These are phyloP conservation scores for Peribolospora kevripleyi DNA, from an alignment of 768 basidiomycete species.

Conservation along the genomic window DNA sequence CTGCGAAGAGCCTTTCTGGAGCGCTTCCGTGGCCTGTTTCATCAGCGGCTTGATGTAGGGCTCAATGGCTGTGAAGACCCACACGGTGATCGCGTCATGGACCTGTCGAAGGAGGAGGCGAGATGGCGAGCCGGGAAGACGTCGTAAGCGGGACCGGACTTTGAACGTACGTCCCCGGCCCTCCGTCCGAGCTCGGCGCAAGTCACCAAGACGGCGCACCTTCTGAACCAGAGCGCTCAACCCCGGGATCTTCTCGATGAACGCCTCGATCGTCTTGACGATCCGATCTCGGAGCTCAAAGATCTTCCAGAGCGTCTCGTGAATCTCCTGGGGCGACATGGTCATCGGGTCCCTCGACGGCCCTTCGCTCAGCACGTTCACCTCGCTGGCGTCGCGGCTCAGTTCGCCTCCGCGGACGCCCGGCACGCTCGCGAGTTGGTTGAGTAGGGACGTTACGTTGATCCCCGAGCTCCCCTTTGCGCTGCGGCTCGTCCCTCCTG, in stretches of 20 bases:
- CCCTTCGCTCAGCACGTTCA: slow-evolving; percentile 39
- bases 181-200: background rate
- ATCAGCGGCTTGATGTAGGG: slow-evolving; percentile 46
- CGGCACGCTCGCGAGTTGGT: slow-evolving; percentile 34
- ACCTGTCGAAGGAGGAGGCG: background rate
- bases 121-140: background rate
- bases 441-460: slow-evolving; percentile 23
- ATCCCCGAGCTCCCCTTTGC: slow-evolving; percentile 17
- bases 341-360: slow-evolving; percentile 41
- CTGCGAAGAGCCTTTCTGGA: slow-evolving; percentile 41
- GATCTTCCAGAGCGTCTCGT: slow-evolving; percentile 60
- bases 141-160: background rate
- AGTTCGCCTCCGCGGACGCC: background rate
- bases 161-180: background rate
- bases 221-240: slow-evolving; percentile 50
- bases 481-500: background rate
- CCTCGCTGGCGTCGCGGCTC: slow-evolving; percentile 46
- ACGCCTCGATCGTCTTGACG: slow-evolving; percentile 51
- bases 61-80: slow-evolving; percentile 65
- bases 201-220: slow-evolving; percentile 21
- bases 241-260: slow-evolving; percentile 67
- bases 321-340: slow-evolving; percentile 73
- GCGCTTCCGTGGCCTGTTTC: slow-evolving; percentile 38
- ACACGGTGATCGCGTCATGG: slow-evolving; percentile 27
- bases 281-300: slow-evolving; percentile 54